A percentile compares a stretch with the other conserved stretches of the same genome.
Conservation (phyloP, 352 stramenopile genomes). For the Phytophthora hibernalis region DNA sequence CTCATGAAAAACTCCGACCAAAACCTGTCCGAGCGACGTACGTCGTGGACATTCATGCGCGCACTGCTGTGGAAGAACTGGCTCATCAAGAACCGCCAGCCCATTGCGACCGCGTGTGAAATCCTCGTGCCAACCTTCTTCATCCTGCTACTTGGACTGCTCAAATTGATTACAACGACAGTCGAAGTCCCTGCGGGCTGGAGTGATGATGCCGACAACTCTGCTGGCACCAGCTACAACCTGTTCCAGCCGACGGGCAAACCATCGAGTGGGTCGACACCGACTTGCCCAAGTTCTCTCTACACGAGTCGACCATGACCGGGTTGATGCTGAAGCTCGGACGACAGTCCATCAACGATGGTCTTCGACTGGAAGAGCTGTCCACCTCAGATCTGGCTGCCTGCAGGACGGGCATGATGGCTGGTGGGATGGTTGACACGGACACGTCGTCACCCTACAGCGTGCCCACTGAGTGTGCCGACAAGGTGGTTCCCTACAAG, state of each 20-base stretch:
- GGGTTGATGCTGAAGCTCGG: constrained; percentile 62
- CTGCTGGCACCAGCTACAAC: constrained; percentile 51
- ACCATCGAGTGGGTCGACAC: constrained; percentile 42
- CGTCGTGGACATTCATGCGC: constrained; percentile 24
- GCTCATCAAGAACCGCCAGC: constrained; percentile 65
- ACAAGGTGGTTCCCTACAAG: constrained; percentile 58
- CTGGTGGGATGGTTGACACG: constrained; percentile 36
- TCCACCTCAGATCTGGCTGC: constrained; percentile 28
- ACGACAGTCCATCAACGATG: constrained; percentile 44
- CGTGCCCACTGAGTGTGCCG: constrained; percentile 43
- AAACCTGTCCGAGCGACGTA: constrained; percentile 6
- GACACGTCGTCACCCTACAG: constrained; percentile 40
- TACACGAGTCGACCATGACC: constrained; percentile 61
- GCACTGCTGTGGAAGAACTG: constrained; percentile 74
- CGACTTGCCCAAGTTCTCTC: constrained; percentile 50
- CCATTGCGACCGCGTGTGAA: constrained; percentile 52
- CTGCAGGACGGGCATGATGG: constrained; percentile 40
- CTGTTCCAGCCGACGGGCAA: constrained; percentile 48
- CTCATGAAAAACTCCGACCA: neutral
- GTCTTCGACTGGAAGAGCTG: constrained; percentile 46
- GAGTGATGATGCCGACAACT: constrained; percentile 39
- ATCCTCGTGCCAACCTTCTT: constrained; percentile 61
- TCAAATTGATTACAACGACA: constrained; percentile 54
- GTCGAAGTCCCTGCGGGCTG: constrained; percentile 57
- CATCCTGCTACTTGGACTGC: constrained; percentile 54